Percentiles rank a stretch among this genome's conserved stretches.
These are phyloP conservation scores for Metschnikowia orientalis DNA, from an alignment of 805 yeast species.

Conservation along the genomic window DNA sequence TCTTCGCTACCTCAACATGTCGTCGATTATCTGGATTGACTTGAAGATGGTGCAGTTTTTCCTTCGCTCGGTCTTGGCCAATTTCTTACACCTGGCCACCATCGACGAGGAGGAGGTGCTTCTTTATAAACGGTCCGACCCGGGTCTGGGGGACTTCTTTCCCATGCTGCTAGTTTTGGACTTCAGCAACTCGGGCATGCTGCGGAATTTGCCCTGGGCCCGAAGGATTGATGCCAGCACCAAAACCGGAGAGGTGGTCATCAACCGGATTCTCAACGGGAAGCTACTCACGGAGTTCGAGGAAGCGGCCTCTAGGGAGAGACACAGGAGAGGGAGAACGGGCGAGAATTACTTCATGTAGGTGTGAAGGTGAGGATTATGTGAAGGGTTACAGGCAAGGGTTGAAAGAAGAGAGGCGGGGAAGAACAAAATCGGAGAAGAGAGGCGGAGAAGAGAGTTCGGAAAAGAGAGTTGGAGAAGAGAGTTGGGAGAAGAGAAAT, in stretches of 20 bases:
- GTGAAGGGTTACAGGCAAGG: no score
- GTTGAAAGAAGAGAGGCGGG: no score
- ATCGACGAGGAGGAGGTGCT: constrained; percentile 8
- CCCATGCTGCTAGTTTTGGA: no score
- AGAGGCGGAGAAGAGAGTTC: neutral
- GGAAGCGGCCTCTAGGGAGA: constrained; percentile 28
- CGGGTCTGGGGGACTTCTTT: neutral
- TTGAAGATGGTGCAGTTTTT: constrained; percentile 34
- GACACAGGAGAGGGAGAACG: constrained; percentile 37
- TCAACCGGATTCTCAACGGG: constrained; percentile 28
- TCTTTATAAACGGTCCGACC: constrained; percentile 4
- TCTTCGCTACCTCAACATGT: constrained; percentile 37
- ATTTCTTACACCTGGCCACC: constrained; percentile 2
- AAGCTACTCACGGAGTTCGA: constrained; percentile 29
- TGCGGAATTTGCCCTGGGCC: constrained; percentile 46
- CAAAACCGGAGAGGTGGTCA: constrained; percentile 9
- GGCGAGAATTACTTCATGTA: constrained; percentile 37
- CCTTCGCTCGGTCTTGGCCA: constrained; percentile 17
- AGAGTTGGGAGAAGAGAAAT: neutral
- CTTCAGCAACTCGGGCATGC: constrained; percentile 49
- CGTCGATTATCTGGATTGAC: constrained; percentile 47
- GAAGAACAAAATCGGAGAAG: no score
- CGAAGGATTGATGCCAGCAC: constrained; percentile 11
- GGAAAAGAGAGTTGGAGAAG: neutral
- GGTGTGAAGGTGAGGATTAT: no score